phyloP scores from a whole-genome alignment of 1,139 yeast genomes.

The Saccharomyces hybrid region DNA sequence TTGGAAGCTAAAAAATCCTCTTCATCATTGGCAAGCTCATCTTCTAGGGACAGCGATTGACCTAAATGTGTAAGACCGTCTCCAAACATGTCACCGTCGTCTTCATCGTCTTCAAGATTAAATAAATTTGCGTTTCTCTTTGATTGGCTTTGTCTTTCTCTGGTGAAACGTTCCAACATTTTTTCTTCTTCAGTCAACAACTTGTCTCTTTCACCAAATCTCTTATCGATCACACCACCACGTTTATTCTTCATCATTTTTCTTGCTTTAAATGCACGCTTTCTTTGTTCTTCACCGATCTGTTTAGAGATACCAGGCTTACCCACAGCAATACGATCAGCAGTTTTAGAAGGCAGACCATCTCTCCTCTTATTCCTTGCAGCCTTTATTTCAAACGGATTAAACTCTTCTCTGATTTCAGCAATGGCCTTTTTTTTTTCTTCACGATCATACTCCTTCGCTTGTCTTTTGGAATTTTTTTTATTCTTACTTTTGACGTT shows the following conservation, averaged over 20 bases:
- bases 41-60: slow-evolving; percentile 49
- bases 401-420: slow-evolving; percentile 72
- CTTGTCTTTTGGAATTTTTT: slow-evolving; percentile 42
- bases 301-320: slow-evolving; percentile 71
- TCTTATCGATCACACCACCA: slow-evolving; percentile 75
- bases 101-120: slow-evolving; percentile 70
- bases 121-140: slow-evolving; percentile 43
- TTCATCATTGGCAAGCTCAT: slow-evolving; percentile 43
- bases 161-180: slow-evolving; percentile 90
- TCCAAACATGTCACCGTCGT: slow-evolving; percentile 38
- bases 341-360: slow-evolving; percentile 30
- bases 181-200: slow-evolving; percentile 77
- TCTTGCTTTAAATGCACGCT: slow-evolving; percentile 58
- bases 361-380: slow-evolving; percentile 60
- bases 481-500: slow-evolving; percentile 45
- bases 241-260: slow-evolving; percentile 55
- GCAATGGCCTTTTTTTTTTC: slow-evolving; percentile 50
- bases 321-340: slow-evolving; percentile 58
- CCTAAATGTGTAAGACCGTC: slow-evolving; percentile 75
- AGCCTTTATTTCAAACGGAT: slow-evolving; percentile 77
- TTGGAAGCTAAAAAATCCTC: slow-evolving; percentile 3
- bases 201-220: slow-evolving; percentile 85
- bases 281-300: slow-evolving; percentile 67
- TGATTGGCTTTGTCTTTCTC: slow-evolving; percentile 63
- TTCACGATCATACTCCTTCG: slow-evolving; percentile 64